Conservation (phyloP, 148 eudicot species). For the Rhododendron ferrugineum region DNA sequence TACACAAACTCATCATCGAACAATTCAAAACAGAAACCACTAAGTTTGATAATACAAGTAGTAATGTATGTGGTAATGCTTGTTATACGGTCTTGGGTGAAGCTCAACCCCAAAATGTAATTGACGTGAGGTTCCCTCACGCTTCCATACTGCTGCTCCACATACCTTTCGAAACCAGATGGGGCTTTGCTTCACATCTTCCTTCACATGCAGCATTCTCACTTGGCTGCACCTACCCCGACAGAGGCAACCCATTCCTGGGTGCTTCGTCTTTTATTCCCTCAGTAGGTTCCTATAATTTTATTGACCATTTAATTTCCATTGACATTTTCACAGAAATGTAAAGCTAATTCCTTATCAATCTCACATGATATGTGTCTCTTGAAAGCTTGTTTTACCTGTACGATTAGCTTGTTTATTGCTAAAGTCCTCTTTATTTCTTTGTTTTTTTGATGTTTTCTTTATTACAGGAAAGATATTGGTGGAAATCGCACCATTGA, state of each 20-base stretch:
- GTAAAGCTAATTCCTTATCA: not conserved
- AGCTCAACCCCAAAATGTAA: not conserved
- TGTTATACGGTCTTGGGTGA: not conserved
- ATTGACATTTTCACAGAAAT: not conserved
- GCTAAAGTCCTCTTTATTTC: not conserved
- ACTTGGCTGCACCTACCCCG: not conserved
- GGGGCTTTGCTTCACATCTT: not conserved
- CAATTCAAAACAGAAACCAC: not conserved
- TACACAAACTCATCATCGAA: not conserved
- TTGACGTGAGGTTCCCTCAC: not conserved
- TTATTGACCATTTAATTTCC: not conserved
- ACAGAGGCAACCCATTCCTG: not conserved
- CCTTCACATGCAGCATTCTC: not conserved
- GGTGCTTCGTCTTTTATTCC: not conserved
- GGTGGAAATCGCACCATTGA: conserved; percentile 56
- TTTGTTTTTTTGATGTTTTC: not conserved
- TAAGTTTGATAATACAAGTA: not conserved
- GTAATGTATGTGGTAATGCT: not conserved
- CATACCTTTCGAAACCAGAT: not conserved
- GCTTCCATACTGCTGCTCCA: not conserved
- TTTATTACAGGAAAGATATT: conserved; percentile 71
- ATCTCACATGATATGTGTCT: not conserved
- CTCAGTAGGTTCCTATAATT: not conserved
- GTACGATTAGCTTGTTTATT: not conserved
- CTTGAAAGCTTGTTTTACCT: not conserved